Evolutionary conservation across 2,329 filamentous ascomycete species (phyloP).

Genomic region (Didymella pomorum): DNA sequence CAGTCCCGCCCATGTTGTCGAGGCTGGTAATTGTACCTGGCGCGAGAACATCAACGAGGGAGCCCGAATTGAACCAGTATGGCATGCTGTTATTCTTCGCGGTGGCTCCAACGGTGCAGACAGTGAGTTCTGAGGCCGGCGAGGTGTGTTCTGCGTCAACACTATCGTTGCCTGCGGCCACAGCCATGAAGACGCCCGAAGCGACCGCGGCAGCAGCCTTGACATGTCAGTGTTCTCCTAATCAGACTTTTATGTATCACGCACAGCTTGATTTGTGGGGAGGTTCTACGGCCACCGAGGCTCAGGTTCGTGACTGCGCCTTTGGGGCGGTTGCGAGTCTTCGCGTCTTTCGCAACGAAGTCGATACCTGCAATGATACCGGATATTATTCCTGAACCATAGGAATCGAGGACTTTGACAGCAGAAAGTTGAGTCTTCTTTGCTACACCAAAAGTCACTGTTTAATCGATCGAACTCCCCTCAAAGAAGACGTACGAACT

Average conservation of each 20-base stretch:
- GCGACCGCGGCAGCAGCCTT: constrained; percentile 44
- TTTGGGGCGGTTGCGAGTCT: constrained; percentile 35
- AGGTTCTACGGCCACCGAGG: constrained; percentile 40
- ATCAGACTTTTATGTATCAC: not conserved
- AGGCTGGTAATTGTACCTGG: constrained; percentile 56
- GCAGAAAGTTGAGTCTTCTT: constrained; percentile 47
- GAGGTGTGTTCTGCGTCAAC: constrained; percentile 37
- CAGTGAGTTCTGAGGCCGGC: constrained; percentile 46
- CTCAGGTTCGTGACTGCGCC: constrained; percentile 47
- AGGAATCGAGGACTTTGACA: constrained; percentile 48
- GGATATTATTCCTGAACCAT: constrained; percentile 35
- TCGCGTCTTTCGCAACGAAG: constrained; percentile 28
- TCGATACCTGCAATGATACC: constrained; percentile 41
- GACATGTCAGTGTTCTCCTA: constrained; percentile 2
- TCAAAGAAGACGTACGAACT: not conserved
- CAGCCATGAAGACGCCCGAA: constrained; percentile 48
- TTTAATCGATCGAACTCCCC: not conserved
- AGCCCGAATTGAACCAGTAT: constrained; percentile 49
- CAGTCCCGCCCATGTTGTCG: constrained; percentile 51
- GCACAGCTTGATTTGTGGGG: constrained; percentile 39
- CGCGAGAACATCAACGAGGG: constrained; percentile 48
- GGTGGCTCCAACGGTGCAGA: constrained; percentile 51
- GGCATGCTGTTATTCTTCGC: constrained; percentile 42
- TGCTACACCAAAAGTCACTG: constrained; percentile 43
- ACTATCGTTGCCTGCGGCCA: constrained; percentile 50